A percentile compares a stretch with the other conserved stretches of the same genome.
These are phyloP conservation scores for Candida suzukii DNA, from an alignment of 805 yeast genomes.

Conservation along the genomic window DNA sequence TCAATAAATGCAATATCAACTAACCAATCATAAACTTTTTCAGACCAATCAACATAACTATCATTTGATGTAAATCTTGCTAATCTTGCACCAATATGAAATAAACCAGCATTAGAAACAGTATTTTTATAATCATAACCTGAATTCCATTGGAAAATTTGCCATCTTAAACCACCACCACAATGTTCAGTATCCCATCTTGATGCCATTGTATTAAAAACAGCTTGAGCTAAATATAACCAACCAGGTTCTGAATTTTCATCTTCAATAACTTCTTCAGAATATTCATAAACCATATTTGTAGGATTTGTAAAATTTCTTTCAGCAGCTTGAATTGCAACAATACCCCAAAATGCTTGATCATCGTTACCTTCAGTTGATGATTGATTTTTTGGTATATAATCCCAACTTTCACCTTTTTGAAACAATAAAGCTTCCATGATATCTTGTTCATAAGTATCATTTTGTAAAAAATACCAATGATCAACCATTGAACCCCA, in stretches of 20 bases:
- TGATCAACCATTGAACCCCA: constrained; percentile 85
- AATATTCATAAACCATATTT: constrained; percentile 15
- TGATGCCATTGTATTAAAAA: constrained; percentile 80
- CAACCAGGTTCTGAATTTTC: constrained; percentile 58
- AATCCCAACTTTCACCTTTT: constrained; percentile 66
- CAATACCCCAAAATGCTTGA: constrained; percentile 95
- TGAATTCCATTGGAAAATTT: constrained; percentile 87
- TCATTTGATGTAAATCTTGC: constrained; percentile 76
- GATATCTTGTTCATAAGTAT: constrained; percentile 53
- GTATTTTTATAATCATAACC: constrained; percentile 93
- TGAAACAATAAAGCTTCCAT: constrained; percentile 64
- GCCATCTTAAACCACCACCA: constrained; percentile 94
- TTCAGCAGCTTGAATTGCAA: constrained; percentile 90
- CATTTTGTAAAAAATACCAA: constrained; percentile 62
- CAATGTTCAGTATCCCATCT: constrained; percentile 79
- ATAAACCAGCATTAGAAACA: constrained; percentile 81
- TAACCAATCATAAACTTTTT: constrained; percentile 78
- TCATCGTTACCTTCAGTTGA: constrained; percentile 97
- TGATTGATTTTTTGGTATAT: constrained; percentile 81
- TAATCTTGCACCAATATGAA: constrained; percentile 80
- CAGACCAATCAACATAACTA: constrained; percentile 70
- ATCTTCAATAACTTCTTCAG: constrained; percentile 37
- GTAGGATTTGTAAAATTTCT: constrained; percentile 73
- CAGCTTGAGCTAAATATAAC: constrained; percentile 81
- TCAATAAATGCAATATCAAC: constrained; percentile 40